Percentiles rank a stretch among this genome's conserved stretches.
Conservation (phyloP, 257 asterid genomes). For the Solanum boliviense region DNA sequence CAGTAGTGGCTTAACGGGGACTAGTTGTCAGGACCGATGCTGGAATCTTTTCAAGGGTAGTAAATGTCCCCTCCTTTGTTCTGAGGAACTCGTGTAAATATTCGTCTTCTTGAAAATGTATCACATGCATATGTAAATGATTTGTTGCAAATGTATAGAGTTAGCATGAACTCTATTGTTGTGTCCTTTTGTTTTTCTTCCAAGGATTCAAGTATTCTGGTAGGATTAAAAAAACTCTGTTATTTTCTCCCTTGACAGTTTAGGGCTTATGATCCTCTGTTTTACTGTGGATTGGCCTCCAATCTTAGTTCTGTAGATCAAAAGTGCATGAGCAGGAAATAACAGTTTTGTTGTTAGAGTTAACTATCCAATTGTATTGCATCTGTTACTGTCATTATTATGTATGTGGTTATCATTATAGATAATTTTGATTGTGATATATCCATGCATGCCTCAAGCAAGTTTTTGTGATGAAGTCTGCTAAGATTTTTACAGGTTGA, state of each 20-base stretch:
- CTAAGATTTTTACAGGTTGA: background rate
- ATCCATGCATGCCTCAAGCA: background rate
- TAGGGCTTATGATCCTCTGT: background rate
- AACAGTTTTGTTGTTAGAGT: background rate
- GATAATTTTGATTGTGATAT: background rate
- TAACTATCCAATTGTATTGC: background rate
- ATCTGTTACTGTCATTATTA: background rate
- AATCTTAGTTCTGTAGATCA: background rate
- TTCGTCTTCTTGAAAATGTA: background rate
- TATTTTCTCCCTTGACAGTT: background rate
- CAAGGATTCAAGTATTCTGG: background rate
- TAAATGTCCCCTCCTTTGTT: background rate
- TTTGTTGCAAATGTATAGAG: background rate
- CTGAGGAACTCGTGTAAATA: background rate
- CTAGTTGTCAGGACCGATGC: background rate
- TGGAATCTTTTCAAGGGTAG: background rate
- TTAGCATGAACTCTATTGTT: background rate
- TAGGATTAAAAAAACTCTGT: background rate
- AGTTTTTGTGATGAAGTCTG: background rate
- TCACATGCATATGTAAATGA: background rate
- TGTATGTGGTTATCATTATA: background rate
- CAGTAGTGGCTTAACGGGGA: conserved; percentile 8
- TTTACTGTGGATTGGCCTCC: background rate
- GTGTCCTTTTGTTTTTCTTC: background rate
- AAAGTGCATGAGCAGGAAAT: background rate